Base-by-base conservation (phyloP, 352 stramenopile species). In the Pythium grandisporangium region DNA sequence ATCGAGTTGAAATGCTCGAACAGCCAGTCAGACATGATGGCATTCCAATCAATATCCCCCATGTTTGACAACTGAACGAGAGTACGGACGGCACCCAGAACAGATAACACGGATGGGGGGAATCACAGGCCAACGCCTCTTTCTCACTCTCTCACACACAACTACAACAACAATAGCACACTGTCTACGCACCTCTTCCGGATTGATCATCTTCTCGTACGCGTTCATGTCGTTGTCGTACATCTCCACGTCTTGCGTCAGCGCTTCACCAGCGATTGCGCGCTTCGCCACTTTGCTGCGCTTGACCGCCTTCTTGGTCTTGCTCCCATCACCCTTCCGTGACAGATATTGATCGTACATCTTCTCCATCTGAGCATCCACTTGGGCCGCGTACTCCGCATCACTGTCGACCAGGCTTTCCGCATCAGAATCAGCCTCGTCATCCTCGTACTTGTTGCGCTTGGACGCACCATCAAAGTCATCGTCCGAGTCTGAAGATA, bases 41-140 rank as follows among this genome's bases (percentile, higher is more conserved):
- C 70, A 66, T 61, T 80, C 72, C 17, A 24, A 32, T 82, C 64
- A 26, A 5, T 93, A 42, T 93, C 43, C 81, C 81, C 81, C 77
- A 88, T 83, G 59, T 77, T 93, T 90, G 81, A 93, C 81, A 93
- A 93, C 81, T 93, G 81, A 77, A 70, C 79, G n/a, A 87, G 77
- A 76, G 78, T 91, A 93, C 76, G 63, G 68, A 72, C 32, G 37
- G 62, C 59, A 89, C 79, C 69, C 79, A 61, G 77, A 90, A 89
- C 79, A 93, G 76, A 93, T 87, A 93, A 93, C 79, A 93, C 79
- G 75, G 74, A 86, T 84, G 74, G 79, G 79, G 79, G 58, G 55
- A 43, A 6, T 14, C 37, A 63, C n/a, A n/a, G n/a, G n/a, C n/a
- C n/a, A n/a, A n/a, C n/a, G n/a, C n/a, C n/a, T n/a, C n/a, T n/a